Conservation (phyloP, 1,284 basidiomycete species). For the Puccinia coronata region DNA sequence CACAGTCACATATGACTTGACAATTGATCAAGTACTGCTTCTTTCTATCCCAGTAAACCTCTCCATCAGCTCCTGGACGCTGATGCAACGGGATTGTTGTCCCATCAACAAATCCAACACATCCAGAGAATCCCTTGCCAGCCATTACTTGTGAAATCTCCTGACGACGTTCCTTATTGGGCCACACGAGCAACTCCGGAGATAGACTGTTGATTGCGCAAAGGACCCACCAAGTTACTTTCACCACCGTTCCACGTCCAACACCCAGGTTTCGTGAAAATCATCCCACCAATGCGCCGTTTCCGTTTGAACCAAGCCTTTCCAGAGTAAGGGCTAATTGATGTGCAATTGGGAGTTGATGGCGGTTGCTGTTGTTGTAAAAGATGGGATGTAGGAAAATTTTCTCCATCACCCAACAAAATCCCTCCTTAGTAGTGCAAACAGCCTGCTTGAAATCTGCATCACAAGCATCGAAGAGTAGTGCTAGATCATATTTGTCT, state of each 20-base stretch:
- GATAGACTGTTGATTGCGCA: not conserved
- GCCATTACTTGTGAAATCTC: not conserved
- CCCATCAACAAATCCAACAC: too few relatives aligned
- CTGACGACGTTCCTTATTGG: not conserved
- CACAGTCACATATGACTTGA: not conserved
- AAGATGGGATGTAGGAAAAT: not conserved
- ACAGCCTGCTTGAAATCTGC: not conserved
- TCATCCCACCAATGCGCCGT: constrained; percentile 11
- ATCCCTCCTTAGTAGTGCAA: not conserved
- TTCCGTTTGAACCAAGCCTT: constrained; percentile 28
- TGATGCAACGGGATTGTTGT: not conserved
- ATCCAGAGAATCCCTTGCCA: constrained; percentile 15
- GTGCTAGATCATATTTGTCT: too few relatives aligned
- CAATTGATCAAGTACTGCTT: constrained; percentile 1
- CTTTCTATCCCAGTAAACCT: not conserved
- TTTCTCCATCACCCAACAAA: not conserved
- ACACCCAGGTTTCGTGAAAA: not conserved
- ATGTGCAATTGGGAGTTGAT: not conserved
- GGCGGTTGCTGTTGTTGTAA: not conserved
- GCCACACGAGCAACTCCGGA: not conserved
- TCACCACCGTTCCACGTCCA: constrained; percentile 14
- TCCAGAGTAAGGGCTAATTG: not conserved
- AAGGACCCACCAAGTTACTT: not conserved
- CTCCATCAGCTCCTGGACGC: not conserved
- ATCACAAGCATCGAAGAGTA: too few relatives aligned